phyloP scores from a whole-genome alignment of 352 stramenopile species.

The Phytophthora megakarya region DNA sequence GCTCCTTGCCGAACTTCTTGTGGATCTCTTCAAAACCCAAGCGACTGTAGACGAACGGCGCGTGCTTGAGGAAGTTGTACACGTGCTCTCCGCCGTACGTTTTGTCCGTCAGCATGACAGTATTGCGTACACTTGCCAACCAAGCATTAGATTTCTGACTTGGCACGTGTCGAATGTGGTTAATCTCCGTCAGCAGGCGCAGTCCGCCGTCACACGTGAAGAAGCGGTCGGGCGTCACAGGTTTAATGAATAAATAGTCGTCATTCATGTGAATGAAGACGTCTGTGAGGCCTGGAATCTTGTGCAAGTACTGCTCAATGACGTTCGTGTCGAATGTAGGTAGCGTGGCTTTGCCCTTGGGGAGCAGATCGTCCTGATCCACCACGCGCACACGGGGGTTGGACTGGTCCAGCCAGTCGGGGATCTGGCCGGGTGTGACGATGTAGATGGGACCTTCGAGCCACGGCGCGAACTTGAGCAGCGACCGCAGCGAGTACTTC shows the following conservation, averaged over 20 bases:
- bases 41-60: constrained; percentile 82
- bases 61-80: constrained; percentile 89
- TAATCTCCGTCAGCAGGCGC: constrained; percentile 79
- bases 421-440: constrained; percentile 81
- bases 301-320: constrained; percentile 89
- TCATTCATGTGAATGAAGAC: constrained; percentile 92
- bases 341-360: constrained; percentile 53
- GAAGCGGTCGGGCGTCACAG: constrained; percentile 75
- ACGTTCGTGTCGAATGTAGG: constrained; percentile 86
- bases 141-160: constrained; percentile 69
- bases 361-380: constrained; percentile 81
- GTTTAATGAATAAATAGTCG: constrained; percentile 90
- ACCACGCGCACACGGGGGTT: constrained; percentile 76
- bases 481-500: constrained; percentile 84
- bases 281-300: constrained; percentile 84
- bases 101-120: constrained; percentile 63
- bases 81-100: constrained; percentile 85
- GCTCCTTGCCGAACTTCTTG: constrained; percentile 58
- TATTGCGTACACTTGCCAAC: constrained; percentile 83
- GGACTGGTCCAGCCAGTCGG: constrained; percentile 72
- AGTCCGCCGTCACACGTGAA: constrained; percentile 86
- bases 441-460: constrained; percentile 85
- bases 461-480: constrained; percentile 82
- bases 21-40: constrained; percentile 77
- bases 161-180: constrained; percentile 79